Conservation (phyloP, 495 filamentous ascomycete species). For the Neurospora tetraspora region DNA sequence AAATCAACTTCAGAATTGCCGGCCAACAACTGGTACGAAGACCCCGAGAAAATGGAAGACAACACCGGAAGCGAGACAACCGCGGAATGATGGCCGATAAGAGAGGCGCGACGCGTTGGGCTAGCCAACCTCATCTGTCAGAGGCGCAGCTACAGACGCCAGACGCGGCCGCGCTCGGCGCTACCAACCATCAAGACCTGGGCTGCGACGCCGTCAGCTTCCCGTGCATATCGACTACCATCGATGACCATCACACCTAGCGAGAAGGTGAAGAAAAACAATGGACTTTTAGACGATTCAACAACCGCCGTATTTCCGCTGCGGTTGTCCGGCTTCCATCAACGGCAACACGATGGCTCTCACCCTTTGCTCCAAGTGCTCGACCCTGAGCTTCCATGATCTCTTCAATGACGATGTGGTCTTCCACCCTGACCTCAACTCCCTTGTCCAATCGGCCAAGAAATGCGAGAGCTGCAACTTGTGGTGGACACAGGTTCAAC, state of each 20-base stretch:
- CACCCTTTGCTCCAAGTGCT: not conserved
- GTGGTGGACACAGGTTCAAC: slow-evolving; percentile 1
- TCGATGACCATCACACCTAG: too few species aligned
- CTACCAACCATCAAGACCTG: not conserved
- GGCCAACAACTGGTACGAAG: too few species aligned
- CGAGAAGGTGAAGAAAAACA: too few species aligned
- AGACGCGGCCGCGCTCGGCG: too few species aligned
- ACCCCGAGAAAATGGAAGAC: too few species aligned
- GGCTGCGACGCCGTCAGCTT: not conserved
- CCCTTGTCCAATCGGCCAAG: not conserved
- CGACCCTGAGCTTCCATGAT: not conserved
- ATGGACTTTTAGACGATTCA: too few species aligned
- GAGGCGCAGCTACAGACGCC: not conserved
- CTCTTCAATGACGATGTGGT: slow-evolving; percentile 2
- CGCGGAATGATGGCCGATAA: not conserved
- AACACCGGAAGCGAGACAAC: not conserved
- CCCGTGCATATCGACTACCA: not conserved
- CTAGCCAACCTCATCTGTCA: not conserved
- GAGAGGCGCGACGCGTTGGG: not conserved
- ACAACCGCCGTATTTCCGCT: too few species aligned
- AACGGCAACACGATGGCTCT: too few species aligned
- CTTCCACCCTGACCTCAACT: not conserved
- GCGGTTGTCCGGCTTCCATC: too few species aligned
- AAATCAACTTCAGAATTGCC: too few species aligned
- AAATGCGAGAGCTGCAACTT: not conserved